These are phyloP conservation scores for Erysimum cheiri DNA, from an alignment of 441 rosid species.

Conservation along the genomic window DNA sequence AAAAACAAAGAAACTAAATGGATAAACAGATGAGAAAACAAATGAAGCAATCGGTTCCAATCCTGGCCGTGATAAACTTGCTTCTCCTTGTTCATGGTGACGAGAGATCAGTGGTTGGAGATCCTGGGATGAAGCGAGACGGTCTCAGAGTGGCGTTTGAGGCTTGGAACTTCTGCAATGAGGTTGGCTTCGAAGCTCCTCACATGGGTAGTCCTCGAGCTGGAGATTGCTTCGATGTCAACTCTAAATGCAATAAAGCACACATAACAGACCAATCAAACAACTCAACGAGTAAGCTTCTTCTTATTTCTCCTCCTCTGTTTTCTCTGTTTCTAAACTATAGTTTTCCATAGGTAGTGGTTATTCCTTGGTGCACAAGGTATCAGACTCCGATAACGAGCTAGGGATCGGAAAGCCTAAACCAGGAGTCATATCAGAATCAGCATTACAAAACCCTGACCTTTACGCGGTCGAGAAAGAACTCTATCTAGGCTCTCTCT, in stretches of 20 bases:
- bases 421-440: slow-evolving; percentile 45
- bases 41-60: slow-evolving; percentile 7
- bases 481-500: slow-evolving; percentile 56
- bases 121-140: slow-evolving; percentile 69
- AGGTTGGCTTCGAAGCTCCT: slow-evolving; percentile 71
- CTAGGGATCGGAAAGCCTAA: slow-evolving; percentile 55
- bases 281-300: slow-evolving; percentile 33
- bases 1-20: neutral
- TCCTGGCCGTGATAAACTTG: slow-evolving; percentile 29
- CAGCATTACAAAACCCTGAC: slow-evolving; percentile 49
- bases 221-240: slow-evolving; percentile 68
- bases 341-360: slow-evolving; percentile 53
- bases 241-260: slow-evolving; percentile 4
- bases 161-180: slow-evolving; percentile 81
- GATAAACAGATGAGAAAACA: slow-evolving; percentile 9
- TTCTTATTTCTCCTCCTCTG: slow-evolving; percentile 4
- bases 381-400: slow-evolving; percentile 53
- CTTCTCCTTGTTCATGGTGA: slow-evolving; percentile 30
- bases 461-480: slow-evolving; percentile 65
- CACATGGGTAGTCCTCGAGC: slow-evolving; percentile 73
- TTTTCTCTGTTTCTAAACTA: slow-evolving; percentile 21
- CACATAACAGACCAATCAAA: neutral
- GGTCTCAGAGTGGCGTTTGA: slow-evolving; percentile 66
- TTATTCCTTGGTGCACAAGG: slow-evolving; percentile 52
- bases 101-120: slow-evolving; percentile 54